Percentiles rank a stretch among this genome's conserved stretches.
Conservation (phyloP, 2,329 filamentous ascomycete species). For the Zymoseptoria pseudotritici region DNA sequence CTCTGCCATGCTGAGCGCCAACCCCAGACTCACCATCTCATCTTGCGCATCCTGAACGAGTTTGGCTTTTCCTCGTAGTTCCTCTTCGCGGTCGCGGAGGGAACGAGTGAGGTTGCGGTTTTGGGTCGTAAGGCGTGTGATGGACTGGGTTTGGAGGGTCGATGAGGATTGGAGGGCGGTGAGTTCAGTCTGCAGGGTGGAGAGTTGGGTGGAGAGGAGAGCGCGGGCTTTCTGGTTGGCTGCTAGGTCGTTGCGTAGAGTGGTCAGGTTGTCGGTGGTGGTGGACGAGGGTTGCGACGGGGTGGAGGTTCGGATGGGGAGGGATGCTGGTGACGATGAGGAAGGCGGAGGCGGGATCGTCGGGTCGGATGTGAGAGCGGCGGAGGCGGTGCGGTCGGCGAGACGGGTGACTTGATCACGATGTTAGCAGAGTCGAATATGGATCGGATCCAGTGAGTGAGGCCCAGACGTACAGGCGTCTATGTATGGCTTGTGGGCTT, state of each 20-base stretch:
- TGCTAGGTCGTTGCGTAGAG: conserved; percentile 61
- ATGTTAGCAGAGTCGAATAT: conserved; percentile 2
- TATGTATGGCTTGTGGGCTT: conserved; percentile 60
- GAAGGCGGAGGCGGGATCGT: conserved; percentile 24
- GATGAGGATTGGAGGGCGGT: conserved; percentile 53
- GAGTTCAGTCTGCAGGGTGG: conserved; percentile 57
- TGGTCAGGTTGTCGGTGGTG: conserved; percentile 45
- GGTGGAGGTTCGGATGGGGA: conserved; percentile 18
- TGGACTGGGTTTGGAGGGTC: conserved; percentile 52
- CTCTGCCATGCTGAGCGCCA: conserved; percentile 82
- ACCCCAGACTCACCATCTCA: conserved; percentile 78
- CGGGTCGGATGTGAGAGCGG: conserved; percentile 18
- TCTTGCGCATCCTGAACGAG: conserved; percentile 84
- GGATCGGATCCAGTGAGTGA: neutral
- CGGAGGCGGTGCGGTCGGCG: conserved; percentile 36
- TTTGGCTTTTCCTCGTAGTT: conserved; percentile 75
- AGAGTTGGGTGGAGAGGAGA: conserved; percentile 58
- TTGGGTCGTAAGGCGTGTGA: conserved; percentile 57
- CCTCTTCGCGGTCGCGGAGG: conserved; percentile 74
- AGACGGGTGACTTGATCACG: conserved; percentile 35
- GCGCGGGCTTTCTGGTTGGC: conserved; percentile 69
- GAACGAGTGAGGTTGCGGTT: conserved; percentile 55
- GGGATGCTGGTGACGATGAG: conserved; percentile 14
- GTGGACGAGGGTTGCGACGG: conserved; percentile 12
- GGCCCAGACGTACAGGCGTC: conserved; percentile 59